Base-by-base conservation (phyloP, 345 rosid genomes). In the Lepidium didymum region DNA sequence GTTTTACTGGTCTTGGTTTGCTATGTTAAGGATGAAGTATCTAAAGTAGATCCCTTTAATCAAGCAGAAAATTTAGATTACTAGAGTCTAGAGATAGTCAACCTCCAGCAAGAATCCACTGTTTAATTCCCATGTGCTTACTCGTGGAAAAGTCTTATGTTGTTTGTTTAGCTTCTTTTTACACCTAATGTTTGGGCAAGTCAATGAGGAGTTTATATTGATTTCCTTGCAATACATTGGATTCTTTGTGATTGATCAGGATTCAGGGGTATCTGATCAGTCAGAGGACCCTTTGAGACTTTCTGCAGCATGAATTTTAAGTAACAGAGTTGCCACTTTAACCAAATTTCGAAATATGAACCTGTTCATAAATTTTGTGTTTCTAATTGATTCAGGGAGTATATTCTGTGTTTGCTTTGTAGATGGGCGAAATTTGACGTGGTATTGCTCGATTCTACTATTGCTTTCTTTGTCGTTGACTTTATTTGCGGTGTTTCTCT, bases 81-180 rank as follows among this genome's bases (percentile, higher is more conserved):
- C 2, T 19, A 19, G 21, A 19, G 1, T 19, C 21, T 63, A 47
- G 44, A 64, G 33, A 57, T 57, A 65, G 65, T 73, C 77, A 50
- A 57, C 40, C 14, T 64, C 53, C 10, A 40, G 65, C 58, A 38
- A 56, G 6, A 64, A 18, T 56, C 4, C 25, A 56, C 49, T 64
- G 45, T 64, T 64, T 50, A 46, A 51, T 10, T 65, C 61, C 72
- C 61, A 65, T 72, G 65, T 72, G 70, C 51, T 64, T 5, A 16
- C 53, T 49, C 40, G 33, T 73, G 49, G 23, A 55, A 7, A 65
- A 21, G 71, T 65, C 70, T 56, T 21, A 3, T 72, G 52, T 64
- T 72, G 45, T 64, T 49, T 56, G 27, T 60, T 27, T 56, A 23
- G 52, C 59, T 38, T 71, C 14, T 10, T 54, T 9, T 31, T 43